Conservation (phyloP, 2,329 filamentous ascomycete genomes). For the Trichophyton equinum region DNA sequence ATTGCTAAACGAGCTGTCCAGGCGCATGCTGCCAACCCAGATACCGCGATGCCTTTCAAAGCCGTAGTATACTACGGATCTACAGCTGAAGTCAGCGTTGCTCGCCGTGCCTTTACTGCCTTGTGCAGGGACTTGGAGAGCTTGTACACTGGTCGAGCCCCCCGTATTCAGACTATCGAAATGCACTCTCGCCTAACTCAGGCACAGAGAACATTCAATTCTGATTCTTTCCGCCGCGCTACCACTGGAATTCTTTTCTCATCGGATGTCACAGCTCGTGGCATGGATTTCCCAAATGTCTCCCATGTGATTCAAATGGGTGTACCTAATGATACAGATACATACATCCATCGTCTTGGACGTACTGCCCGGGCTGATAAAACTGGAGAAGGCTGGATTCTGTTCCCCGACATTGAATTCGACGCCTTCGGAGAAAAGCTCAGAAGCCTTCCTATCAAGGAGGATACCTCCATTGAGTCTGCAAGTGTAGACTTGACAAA, state of each 20-base stretch:
- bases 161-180: slow-evolving; percentile 35
- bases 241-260: slow-evolving; percentile 56
- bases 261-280: slow-evolving; percentile 67
- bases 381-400: slow-evolving; percentile 49
- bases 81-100: slow-evolving; percentile 58
- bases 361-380: slow-evolving; percentile 60
- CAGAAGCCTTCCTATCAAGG: slow-evolving; percentile 43
- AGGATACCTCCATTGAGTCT: slow-evolving; percentile 32
- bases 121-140: slow-evolving; percentile 29
- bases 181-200: slow-evolving; percentile 77
- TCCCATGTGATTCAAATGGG: slow-evolving; percentile 69
- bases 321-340: slow-evolving; percentile 50
- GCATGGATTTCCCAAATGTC: slow-evolving; percentile 72
- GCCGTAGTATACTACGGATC: slow-evolving; percentile 88
- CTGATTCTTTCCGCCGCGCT: slow-evolving; percentile 58
- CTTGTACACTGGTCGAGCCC: slow-evolving; percentile 18
- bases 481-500: slow-evolving; percentile 26
- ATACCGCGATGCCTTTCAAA: slow-evolving; percentile 60
- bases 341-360: slow-evolving; percentile 65
- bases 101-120: slow-evolving; percentile 45
- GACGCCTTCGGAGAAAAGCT: slow-evolving; percentile 38
- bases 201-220: slow-evolving; percentile 51
- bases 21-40: slow-evolving; percentile 26
- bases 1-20: slow-evolving; percentile 52
- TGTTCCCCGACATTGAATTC: slow-evolving; percentile 43